Percentiles rank a stretch among this genome's conserved stretches.
These are phyloP conservation scores for Austroboletus eburneus DNA, from an alignment of 768 basidiomycete genomes.

Conservation along the genomic window DNA sequence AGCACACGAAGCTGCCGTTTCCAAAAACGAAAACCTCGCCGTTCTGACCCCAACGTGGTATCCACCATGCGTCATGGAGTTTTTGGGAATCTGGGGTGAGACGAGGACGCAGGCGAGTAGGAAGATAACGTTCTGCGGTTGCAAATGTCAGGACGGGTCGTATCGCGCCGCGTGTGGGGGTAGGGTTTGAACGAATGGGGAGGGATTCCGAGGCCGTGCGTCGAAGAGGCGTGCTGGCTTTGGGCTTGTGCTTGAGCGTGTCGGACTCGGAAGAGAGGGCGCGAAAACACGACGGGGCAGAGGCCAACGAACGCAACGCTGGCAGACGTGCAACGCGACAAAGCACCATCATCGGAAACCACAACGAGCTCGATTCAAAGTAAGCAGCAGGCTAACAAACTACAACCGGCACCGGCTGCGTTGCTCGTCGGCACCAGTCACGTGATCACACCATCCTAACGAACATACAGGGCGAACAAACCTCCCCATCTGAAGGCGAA, in stretches of 20 bases:
- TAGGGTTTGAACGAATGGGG: constrained; percentile 82
- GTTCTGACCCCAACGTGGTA: constrained; percentile 61
- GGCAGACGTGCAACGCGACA: constrained; percentile 8
- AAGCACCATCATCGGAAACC: constrained; percentile 21
- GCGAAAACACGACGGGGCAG: constrained; percentile 3
- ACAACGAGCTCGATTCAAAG: too few species aligned
- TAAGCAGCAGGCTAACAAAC: too few species aligned
- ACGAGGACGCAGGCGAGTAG: constrained; percentile 56
- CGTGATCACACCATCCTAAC: too few species aligned
- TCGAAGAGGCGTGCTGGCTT: constrained; percentile 73
- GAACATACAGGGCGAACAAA: too few species aligned
- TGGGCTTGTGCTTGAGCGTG: constrained; percentile 62
- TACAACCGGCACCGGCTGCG: too few species aligned
- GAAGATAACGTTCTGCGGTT: constrained; percentile 76
- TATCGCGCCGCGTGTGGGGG: constrained; percentile 78
- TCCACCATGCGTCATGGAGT: constrained; percentile 77
- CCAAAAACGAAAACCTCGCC: constrained; percentile 89
- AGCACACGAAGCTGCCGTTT: constrained; percentile 87
- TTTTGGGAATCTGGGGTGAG: constrained; percentile 53
- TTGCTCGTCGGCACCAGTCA: too few species aligned
- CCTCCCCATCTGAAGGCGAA: too few species aligned
- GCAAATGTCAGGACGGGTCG: constrained; percentile 75
- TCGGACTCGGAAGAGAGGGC: constrained; percentile 18
- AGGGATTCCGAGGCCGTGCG: constrained; percentile 82
- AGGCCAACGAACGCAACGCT: not conserved